Conservation (phyloP, 2,329 filamentous ascomycete species). For the Tetracladium maxilliforme region DNA sequence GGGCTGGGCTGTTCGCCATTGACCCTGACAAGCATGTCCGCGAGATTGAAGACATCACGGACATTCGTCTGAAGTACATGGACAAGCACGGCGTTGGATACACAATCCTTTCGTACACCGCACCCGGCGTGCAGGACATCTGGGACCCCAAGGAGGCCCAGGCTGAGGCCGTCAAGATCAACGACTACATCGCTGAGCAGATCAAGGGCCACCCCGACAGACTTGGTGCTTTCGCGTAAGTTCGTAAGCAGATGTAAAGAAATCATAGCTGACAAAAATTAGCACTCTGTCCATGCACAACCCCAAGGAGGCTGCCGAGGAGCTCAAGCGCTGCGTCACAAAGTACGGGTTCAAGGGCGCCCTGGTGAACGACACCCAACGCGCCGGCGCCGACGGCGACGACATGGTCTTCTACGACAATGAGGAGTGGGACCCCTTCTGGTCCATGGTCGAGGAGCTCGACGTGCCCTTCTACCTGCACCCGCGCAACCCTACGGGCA, state of each 20-base stretch:
- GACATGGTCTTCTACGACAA: constrained; percentile 50
- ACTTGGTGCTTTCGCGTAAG: constrained; percentile 30
- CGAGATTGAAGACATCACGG: constrained; percentile 35
- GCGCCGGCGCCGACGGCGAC: constrained; percentile 39
- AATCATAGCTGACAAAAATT: too few relatives aligned
- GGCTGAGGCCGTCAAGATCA: neutral
- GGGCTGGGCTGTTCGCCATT: constrained; percentile 43
- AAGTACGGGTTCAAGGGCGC: constrained; percentile 47
- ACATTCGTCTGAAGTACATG: constrained; percentile 24
- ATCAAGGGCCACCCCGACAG: constrained; percentile 16
- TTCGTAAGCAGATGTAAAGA: too few relatives aligned
- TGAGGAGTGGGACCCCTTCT: constrained; percentile 45
- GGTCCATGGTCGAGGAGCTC: constrained; percentile 38
- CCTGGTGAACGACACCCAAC: constrained; percentile 47
- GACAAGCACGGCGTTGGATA: neutral
- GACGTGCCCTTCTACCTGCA: constrained; percentile 53
- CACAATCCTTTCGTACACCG: neutral
- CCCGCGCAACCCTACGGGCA: constrained; percentile 40
- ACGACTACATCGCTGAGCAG: constrained; percentile 6
- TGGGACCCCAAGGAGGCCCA: neutral
- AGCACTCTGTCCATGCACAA: constrained; percentile 38
- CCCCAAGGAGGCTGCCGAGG: constrained; percentile 29
- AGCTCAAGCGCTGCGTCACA: constrained; percentile 36
- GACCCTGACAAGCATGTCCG: constrained; percentile 40
- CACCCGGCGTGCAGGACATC: neutral